phyloP scores from a whole-genome alignment of 768 basidiomycete genomes.

The Mycena leptocephala region DNA sequence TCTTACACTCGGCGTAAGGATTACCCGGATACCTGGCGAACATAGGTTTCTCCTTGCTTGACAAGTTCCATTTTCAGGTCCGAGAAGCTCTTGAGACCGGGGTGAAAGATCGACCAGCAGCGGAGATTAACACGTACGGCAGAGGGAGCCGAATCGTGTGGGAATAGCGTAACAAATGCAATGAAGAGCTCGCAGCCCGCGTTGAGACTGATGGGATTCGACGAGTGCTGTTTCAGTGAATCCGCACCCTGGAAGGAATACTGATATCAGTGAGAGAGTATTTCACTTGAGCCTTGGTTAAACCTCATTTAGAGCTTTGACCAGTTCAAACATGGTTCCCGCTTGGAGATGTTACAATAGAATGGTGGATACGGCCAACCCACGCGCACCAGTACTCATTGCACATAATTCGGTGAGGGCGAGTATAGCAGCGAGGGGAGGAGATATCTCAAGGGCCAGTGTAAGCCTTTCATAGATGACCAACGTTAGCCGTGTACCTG shows the following conservation, averaged over 20 bases:
- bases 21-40: constrained; percentile 29
- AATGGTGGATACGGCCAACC: constrained; percentile 8
- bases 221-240: constrained; percentile 70
- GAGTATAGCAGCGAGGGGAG: constrained; percentile 91
- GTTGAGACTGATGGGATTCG: constrained; percentile 87
- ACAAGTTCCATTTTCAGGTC: constrained; percentile 89
- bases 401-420: constrained; percentile 88
- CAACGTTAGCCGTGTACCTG: constrained; percentile 63
- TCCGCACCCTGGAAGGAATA: constrained; percentile 63
- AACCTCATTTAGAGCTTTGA: constrained; percentile 81
- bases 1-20: not conserved
- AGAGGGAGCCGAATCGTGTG: constrained; percentile 76
- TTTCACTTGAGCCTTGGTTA: not conserved
- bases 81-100: constrained; percentile 76
- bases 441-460: constrained; percentile 70
- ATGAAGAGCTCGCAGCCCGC: constrained; percentile 95
- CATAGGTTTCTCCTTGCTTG: constrained; percentile 85
- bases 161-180: constrained; percentile 89
- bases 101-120: constrained; percentile 26
- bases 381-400: constrained; percentile 77
- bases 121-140: constrained; percentile 14
- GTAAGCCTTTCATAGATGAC: not conserved
- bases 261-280: not conserved
- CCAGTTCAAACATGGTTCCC: constrained; percentile 95
- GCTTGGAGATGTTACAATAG: constrained; percentile 60